phyloP scores from a whole-genome alignment of 129 eudicot genomes.

The Helichrysum umbraculigerum region DNA sequence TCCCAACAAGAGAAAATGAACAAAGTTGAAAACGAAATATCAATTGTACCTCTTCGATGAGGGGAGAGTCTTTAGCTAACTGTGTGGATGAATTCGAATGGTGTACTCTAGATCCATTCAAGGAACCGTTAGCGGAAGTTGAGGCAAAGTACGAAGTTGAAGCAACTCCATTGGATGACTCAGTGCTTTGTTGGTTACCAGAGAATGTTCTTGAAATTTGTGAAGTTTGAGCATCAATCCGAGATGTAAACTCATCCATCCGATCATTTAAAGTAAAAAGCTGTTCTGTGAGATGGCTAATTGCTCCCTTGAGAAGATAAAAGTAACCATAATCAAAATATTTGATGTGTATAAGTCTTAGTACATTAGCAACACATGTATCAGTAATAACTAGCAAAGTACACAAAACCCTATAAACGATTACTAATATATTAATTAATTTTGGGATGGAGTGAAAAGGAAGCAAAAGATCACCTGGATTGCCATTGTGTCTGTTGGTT shows the following conservation, averaged over 20 bases:
- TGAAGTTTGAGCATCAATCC: slow-evolving; percentile 73
- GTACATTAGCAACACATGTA: not conserved
- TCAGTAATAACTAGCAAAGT: not conserved
- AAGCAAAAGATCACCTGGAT: slow-evolving; percentile 45
- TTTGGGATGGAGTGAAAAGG: not conserved
- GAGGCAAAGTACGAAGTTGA: slow-evolving; percentile 67
- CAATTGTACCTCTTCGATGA: slow-evolving; percentile 81
- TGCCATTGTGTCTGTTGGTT: slow-evolving; percentile 43
- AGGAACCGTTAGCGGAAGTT: slow-evolving; percentile 56
- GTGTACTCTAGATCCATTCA: slow-evolving; percentile 52
- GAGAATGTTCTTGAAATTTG: slow-evolving; percentile 47
- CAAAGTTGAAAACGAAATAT: slow-evolving; percentile 5
- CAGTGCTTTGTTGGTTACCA: slow-evolving; percentile 52
- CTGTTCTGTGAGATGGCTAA: slow-evolving; percentile 75
- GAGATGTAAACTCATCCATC: slow-evolving; percentile 82
- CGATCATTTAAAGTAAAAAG: slow-evolving; percentile 82
- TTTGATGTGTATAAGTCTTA: slow-evolving; percentile 14
- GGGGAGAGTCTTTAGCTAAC: slow-evolving; percentile 60
- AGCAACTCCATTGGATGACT: slow-evolving; percentile 62
- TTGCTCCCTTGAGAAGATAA: slow-evolving; percentile 49
- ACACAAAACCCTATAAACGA: not conserved
- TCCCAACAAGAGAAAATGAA: not conserved
- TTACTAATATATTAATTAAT: not conserved
- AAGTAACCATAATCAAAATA: slow-evolving; percentile 10
- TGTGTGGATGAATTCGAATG: slow-evolving; percentile 60